phyloP scores from a whole-genome alignment of 2,329 filamentous ascomycete genomes.

The Septoria linicola region DNA sequence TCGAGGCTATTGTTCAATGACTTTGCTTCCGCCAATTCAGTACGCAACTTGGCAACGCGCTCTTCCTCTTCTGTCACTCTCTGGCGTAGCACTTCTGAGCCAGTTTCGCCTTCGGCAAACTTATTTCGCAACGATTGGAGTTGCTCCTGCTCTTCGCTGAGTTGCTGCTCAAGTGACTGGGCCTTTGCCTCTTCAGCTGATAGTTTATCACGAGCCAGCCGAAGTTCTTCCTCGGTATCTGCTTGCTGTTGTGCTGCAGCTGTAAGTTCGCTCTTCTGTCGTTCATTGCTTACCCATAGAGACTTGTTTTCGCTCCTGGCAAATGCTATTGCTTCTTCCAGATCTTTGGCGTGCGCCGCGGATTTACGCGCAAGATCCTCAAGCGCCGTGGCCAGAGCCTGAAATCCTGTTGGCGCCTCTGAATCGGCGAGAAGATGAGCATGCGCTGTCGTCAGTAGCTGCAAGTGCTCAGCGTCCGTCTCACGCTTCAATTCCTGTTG shows the following conservation, averaged over 20 bases:
- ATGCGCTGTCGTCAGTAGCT: constrained; percentile 39
- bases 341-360: constrained; percentile 45
- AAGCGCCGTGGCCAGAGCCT: constrained; percentile 43
- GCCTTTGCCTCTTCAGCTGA: constrained; percentile 50
- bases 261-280: constrained; percentile 39
- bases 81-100: constrained; percentile 74
- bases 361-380: constrained; percentile 47
- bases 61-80: constrained; percentile 73
- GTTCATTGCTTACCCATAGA: constrained; percentile 41
- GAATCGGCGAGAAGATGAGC: constrained; percentile 40
- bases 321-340: constrained; percentile 48
- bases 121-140: constrained; percentile 66
- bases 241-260: constrained; percentile 35
- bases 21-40: constrained; percentile 71
- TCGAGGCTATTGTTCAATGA: constrained; percentile 74
- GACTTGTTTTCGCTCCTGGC: constrained; percentile 49
- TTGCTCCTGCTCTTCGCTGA: constrained; percentile 67
- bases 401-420: constrained; percentile 40
- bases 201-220: constrained; percentile 45
- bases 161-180: constrained; percentile 49
- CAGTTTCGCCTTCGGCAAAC: constrained; percentile 79
- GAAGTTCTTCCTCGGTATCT: constrained; percentile 41
- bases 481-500: constrained; percentile 59
- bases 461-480: constrained; percentile 35
- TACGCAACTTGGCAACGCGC: constrained; percentile 64